phyloP scores from a whole-genome alignment of 257 asterid species.

The Sherardia arvensis region DNA sequence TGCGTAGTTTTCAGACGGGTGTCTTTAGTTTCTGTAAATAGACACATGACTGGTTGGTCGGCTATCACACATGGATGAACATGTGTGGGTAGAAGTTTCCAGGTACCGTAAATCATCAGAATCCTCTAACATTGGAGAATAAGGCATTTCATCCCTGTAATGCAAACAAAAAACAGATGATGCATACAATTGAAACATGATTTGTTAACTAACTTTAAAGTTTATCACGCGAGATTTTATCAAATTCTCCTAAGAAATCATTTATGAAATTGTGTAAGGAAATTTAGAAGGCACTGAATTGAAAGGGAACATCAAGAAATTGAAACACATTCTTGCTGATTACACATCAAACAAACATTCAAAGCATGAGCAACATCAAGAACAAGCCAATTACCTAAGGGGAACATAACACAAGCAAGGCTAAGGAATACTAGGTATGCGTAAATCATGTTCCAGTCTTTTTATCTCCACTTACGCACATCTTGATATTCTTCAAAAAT shows the following conservation, averaged over 20 bases:
- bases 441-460: not conserved
- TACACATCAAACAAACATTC: not conserved
- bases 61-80: slow-evolving; percentile 69
- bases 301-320: no score
- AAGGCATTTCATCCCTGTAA: slow-evolving; percentile 79
- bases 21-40: slow-evolving; percentile 69
- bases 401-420: not conserved
- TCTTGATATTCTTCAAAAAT: no score
- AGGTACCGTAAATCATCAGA: slow-evolving; percentile 73
- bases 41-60: slow-evolving; percentile 85
- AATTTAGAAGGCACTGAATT: no score
- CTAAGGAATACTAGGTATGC: not conserved
- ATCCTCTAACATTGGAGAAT: slow-evolving; percentile 98
- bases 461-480: not conserved
- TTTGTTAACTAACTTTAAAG: not conserved
- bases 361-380: not conserved
- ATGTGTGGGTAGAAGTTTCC: slow-evolving; percentile 42
- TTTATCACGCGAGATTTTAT: not conserved
- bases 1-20: slow-evolving; percentile 33
- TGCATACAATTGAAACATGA: not conserved
- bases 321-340: no score
- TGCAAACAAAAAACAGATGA: not conserved
- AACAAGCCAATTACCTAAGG: not conserved
- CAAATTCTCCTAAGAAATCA: not conserved
- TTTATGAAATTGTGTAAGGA: not conserved